Conservation (phyloP, 2,329 filamentous ascomycete species). For the Macroventuria anomochaeta region DNA sequence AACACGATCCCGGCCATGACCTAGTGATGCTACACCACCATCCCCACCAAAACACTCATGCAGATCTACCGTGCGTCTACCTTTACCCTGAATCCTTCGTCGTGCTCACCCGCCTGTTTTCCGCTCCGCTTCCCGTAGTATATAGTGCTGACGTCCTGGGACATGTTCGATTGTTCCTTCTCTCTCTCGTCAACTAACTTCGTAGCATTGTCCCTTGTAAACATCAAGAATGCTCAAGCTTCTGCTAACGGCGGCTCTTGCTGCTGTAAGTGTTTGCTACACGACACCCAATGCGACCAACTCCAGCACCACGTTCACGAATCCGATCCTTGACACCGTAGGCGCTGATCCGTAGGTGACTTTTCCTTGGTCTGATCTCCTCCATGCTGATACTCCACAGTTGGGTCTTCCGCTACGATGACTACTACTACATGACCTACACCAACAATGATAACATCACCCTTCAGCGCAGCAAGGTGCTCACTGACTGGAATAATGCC, state of each 20-base stretch:
- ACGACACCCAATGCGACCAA: slow-evolving; percentile 19
- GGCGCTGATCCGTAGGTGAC: slow-evolving; percentile 54
- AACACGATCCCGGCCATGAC: neutral
- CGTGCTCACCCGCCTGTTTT: slow-evolving; percentile 1
- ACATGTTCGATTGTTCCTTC: neutral
- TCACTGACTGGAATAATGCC: slow-evolving; percentile 55
- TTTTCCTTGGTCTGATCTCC: too few species aligned
- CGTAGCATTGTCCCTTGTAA: neutral
- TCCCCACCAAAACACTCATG: slow-evolving; percentile 8
- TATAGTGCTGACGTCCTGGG: neutral
- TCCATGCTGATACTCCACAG: slow-evolving; percentile 24
- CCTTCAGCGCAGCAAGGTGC: slow-evolving; percentile 49
- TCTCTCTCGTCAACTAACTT: neutral
- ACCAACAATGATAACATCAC: slow-evolving; percentile 54
- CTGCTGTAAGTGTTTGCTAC: slow-evolving; percentile 23
- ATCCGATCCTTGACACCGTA: slow-evolving; percentile 51
- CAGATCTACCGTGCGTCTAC: slow-evolving; percentile 11
- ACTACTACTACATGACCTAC: slow-evolving; percentile 56
- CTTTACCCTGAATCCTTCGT: slow-evolving; percentile 9
- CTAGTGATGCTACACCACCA: neutral
- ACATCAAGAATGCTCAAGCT: slow-evolving; percentile 27
- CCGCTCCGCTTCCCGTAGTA: slow-evolving; percentile 7
- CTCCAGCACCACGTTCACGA: slow-evolving; percentile 50
- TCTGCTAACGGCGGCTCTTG: slow-evolving; percentile 27
- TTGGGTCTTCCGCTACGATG: slow-evolving; percentile 52